Base-by-base conservation (phyloP, 179 eudicot species). In the Vitellaria paradoxa region DNA sequence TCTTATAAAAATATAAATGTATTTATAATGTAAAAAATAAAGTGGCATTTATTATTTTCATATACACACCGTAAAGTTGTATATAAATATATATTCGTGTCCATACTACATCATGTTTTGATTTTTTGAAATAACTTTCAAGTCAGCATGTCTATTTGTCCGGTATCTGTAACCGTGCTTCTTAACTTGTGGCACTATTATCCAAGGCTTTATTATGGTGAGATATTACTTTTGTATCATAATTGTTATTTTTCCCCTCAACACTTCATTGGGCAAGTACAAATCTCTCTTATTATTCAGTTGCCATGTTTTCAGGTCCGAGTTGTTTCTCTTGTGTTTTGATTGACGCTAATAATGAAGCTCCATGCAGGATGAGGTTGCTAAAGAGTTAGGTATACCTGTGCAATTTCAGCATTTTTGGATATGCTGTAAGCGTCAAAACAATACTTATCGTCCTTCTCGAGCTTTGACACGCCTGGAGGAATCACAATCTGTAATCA, bases 351-450 rank as follows among this genome's bases (percentile, higher is more conserved):
- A 55, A 55, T 15, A 2, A 14, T 55, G 60, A 55, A 13, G 60
- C 60, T 55, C 18, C n/a, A 55, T 79, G 81, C 86, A 93, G 98
- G 97, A 91, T 75, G 98, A 93, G 76, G 90, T 93, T 21, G 98
- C 94, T 55, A 91, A 90, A 88, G 94, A 89, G 78, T 83, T 91
- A 79, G 92, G 97, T 74, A 84, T 90, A 60, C 94, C 97, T 15
- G 97, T 88, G 77, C 89, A 91, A 59, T 93, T 82, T 73, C 97
- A 89, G 77, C 90, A 97, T 24, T 93, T 84, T 77, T 93, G 98
- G 98, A 70, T 84, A 26, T 91, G 94, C 97, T 92, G 93, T 75
- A 89, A 87, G 85, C 86, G 98, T 78, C 94, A 89, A 78, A 93
- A 91, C 80, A 91, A 89, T 72, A 91, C 98, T 0, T 88, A 90